phyloP scores from a whole-genome alignment of 2,329 filamentous ascomycete species.

The Venturiaceae sp. region DNA sequence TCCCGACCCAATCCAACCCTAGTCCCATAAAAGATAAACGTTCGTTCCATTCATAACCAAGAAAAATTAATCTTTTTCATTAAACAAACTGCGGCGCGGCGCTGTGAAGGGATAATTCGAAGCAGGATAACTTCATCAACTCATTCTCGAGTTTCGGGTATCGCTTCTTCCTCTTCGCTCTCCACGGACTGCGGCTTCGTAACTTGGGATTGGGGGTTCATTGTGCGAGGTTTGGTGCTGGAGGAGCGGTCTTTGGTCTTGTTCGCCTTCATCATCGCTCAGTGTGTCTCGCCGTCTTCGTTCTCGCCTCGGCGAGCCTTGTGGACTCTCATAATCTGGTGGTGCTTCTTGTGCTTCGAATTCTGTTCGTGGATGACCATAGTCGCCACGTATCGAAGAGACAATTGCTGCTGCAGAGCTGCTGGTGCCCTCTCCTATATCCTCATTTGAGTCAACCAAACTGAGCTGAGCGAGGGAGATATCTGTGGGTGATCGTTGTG shows the following conservation, averaged over 20 bases:
- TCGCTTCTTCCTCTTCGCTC: conserved; percentile 1
- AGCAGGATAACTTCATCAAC: neutral
- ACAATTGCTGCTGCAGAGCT: conserved; percentile 16
- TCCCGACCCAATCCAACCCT: neutral
- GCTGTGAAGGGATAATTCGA: neutral
- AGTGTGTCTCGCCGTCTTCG: conserved; percentile 14
- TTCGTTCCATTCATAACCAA: neutral
- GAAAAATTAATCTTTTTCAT: neutral
- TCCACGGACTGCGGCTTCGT: conserved; percentile 59
- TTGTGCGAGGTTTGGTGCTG: conserved; percentile 12
- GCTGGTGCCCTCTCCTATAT: conserved; percentile 65
- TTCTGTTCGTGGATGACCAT: conserved; percentile 5
- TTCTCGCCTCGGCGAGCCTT: conserved; percentile 20
- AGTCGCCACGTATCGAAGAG: conserved; percentile 19
- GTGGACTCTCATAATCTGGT: conserved; percentile 39
- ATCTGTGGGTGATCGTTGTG: conserved; percentile 83
- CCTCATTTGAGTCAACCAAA: conserved; percentile 52
- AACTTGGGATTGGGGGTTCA: conserved; percentile 67
- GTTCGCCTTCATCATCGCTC: conserved; percentile 21
- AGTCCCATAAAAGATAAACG: neutral
- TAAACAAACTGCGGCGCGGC: neutral
- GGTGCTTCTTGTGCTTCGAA: conserved; percentile 25
- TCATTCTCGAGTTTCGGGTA: neutral
- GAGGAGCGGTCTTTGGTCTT: conserved; percentile 40
- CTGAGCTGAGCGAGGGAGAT: conserved; percentile 87